These are phyloP conservation scores for Tagetes erecta DNA, from an alignment of 129 eudicot species.

Conservation along the genomic window DNA sequence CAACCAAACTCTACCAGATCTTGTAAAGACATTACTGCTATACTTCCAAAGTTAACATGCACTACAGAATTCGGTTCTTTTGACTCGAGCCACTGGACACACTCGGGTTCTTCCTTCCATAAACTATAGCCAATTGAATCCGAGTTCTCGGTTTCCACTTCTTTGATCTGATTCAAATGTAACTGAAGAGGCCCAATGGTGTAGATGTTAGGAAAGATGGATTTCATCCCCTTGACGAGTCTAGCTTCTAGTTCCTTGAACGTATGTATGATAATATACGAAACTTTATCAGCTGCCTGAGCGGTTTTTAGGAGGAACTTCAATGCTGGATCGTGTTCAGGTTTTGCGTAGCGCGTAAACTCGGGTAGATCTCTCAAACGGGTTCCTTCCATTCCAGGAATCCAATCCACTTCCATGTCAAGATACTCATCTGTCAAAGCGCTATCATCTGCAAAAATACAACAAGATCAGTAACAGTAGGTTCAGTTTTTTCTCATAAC, in stretches of 20 bases:
- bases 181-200: slow-evolving; percentile 38
- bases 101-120: slow-evolving; percentile 39
- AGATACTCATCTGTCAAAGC: slow-evolving; percentile 32
- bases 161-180: slow-evolving; percentile 17
- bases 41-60: slow-evolving; percentile 62
- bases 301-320: slow-evolving; percentile 22
- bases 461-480: background rate
- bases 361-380: slow-evolving; percentile 33
- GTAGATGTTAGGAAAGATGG: slow-evolving; percentile 26
- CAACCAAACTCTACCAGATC: slow-evolving; percentile 58
- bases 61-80: slow-evolving; percentile 43
- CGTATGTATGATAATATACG: slow-evolving; percentile 37
- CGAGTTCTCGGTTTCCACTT: background rate
- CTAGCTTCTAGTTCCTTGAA: slow-evolving; percentile 31
- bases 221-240: slow-evolving; percentile 26
- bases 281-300: slow-evolving; percentile 21
- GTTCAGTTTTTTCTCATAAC: background rate
- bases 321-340: background rate
- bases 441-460: slow-evolving; percentile 26
- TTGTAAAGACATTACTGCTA: slow-evolving; percentile 39
- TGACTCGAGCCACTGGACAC: slow-evolving; percentile 49
- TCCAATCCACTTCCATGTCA: slow-evolving; percentile 41
- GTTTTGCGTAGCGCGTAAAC: background rate
- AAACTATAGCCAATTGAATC: slow-evolving; percentile 30
- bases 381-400: slow-evolving; percentile 41